Evolutionary conservation across 2,329 filamentous ascomycete species (phyloP).

Genomic region (Diaporthe velutina): DNA sequence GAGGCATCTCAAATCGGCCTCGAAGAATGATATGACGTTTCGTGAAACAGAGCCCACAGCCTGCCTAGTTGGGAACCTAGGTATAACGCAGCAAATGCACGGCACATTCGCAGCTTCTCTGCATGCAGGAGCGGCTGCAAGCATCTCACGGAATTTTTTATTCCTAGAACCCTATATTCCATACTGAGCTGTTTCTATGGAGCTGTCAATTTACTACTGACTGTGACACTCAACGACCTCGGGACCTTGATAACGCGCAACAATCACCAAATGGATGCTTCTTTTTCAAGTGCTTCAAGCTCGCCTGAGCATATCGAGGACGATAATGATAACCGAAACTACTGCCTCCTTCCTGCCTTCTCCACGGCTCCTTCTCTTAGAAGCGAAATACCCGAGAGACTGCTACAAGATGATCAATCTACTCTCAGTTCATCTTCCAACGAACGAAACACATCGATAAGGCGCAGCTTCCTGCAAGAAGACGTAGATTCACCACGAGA

Average conservation of each 20-base stretch:
- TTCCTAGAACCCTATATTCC: background rate
- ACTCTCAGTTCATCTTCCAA: background rate
- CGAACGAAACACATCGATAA: background rate
- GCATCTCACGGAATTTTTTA: background rate
- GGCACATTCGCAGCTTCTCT: background rate
- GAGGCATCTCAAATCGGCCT: background rate
- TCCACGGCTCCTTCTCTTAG: background rate
- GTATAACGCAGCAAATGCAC: background rate
- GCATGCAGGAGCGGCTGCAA: background rate
- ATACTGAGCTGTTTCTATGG: background rate
- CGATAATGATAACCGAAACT: background rate
- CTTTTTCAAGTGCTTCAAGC: background rate
- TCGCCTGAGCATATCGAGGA: background rate
- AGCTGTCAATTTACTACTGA: background rate
- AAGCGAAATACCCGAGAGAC: background rate
- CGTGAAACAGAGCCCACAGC: background rate
- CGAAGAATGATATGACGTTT: background rate
- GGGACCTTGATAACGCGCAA: background rate
- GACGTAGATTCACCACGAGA: rapidly evolving
- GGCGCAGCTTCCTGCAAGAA: background rate
- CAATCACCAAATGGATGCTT: background rate
- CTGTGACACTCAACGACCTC: background rate
- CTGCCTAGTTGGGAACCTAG: too few relatives aligned
- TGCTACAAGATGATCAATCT: background rate
- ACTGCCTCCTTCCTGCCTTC: background rate